Base-by-base conservation (phyloP, 306 rosid genomes). In the Trifolium subterraneum region DNA sequence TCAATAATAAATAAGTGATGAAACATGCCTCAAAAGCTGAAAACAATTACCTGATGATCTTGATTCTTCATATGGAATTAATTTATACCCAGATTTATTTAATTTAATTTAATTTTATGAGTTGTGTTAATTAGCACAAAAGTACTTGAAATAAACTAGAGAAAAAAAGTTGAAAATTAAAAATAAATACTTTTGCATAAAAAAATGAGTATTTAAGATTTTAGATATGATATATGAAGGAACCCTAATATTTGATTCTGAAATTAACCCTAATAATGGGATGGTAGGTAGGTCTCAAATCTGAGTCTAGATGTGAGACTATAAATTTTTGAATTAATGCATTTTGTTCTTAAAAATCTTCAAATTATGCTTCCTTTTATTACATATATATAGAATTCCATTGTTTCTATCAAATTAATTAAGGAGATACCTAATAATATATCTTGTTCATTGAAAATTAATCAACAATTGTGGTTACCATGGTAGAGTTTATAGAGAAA, bases 21-120 rank as follows among this genome's bases (percentile, higher is more conserved):
- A n/a, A n/a, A 22, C 25, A 76, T 59, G 66, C 73, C 84, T 65
- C 48, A 87, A 81, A 77, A 22, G 64, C 74, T 81, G 87, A 66
- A 68, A 84, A 16, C 23, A 74, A 54, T 61, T 56, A 23, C n/a
- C 23, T 56, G 27, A 73, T 56, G 27, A 73, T 78, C 70, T 70
- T 41, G 71, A 64, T 68, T 71, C 77, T 72, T 69, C 83, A 73
- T 77, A 77, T 80, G 80, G 80, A 77, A 56, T 72, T 25, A 13
- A 77, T 63, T 72, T 25, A 13, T 52, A 31, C 10, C 6, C 56
- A 55, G 64, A 66, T 75, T 64, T 62, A 66, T 75, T 64, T 62
- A 35, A 68, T 68, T 35, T 33, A 6, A 33, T 72, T 42, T 75
- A 73, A 12, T 42, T 41, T 48, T 15, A 25, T 56, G 56, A 35